phyloP scores from a whole-genome alignment of 805 yeast genomes.

The Barnettozyma wickerhamii region DNA sequence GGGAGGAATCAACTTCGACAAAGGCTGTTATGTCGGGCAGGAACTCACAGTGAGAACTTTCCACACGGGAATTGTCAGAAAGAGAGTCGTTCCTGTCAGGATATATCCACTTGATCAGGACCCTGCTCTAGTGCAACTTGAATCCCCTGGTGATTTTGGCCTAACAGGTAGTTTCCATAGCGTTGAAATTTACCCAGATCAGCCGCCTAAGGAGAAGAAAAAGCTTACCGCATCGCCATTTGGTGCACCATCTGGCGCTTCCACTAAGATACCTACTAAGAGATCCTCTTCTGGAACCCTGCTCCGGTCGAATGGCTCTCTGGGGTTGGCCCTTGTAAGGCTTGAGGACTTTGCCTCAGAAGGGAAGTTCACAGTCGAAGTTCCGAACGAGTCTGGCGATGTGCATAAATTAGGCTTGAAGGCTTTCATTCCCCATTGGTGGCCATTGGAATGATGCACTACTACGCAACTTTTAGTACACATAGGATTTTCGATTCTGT shows the following conservation, averaged over 20 bases:
- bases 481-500: too few species aligned
- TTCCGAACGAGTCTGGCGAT: constrained; percentile 22
- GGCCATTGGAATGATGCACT: constrained; percentile 50
- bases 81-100: constrained; percentile 71
- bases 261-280: constrained; percentile 17
- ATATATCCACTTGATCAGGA: constrained; percentile 18
- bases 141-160: constrained; percentile 11
- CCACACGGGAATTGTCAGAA: constrained; percentile 78
- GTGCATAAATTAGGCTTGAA: constrained; percentile 37
- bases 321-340: constrained; percentile 63
- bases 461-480: not conserved
- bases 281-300: constrained; percentile 55
- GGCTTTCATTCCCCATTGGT: constrained; percentile 67
- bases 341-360: constrained; percentile 38
- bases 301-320: constrained; percentile 48
- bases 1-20: constrained; percentile 76
- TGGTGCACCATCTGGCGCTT: constrained; percentile 17
- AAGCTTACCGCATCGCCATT: constrained; percentile 36
- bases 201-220: constrained; percentile 15
- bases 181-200: constrained; percentile 20
- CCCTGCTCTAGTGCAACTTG: constrained; percentile 12
- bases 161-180: constrained; percentile 10
- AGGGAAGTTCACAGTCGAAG: constrained; percentile 28
- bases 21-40: constrained; percentile 97
- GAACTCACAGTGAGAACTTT: constrained; percentile 88